Conservation (phyloP, 1,284 basidiomycete species). For the Sporisorium reilianum region DNA sequence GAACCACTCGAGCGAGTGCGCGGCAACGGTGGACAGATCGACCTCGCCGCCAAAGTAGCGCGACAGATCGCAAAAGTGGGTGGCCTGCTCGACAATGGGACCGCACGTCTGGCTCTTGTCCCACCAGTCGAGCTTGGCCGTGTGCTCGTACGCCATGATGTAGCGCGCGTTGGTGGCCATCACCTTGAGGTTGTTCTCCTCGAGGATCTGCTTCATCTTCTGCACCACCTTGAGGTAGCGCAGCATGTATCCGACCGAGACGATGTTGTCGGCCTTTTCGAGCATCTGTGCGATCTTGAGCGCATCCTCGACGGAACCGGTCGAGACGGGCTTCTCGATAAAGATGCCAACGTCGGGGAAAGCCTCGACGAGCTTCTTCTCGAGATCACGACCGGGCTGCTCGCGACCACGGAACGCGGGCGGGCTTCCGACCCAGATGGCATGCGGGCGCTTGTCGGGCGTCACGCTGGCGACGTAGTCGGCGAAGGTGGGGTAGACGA, state of each 20-base stretch:
- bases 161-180: constrained; percentile 97
- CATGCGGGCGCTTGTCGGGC: constrained; percentile 72
- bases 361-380: constrained; percentile 86
- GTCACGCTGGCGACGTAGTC: constrained; percentile 82
- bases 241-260: constrained; percentile 84
- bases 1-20: constrained; percentile 68
- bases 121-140: constrained; percentile 92
- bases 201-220: constrained; percentile 93
- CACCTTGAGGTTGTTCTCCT: constrained; percentile 93
- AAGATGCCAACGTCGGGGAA: constrained; percentile 84
- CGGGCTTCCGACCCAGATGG: constrained; percentile 90
- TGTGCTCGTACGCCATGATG: constrained; percentile 84
- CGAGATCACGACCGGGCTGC: constrained; percentile 81
- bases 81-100: constrained; percentile 95
- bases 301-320: constrained; percentile 76
- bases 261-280: constrained; percentile 74
- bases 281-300: constrained; percentile 69
- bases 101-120: constrained; percentile 91
- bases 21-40: constrained; percentile 82
- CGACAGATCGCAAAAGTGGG: constrained; percentile 80
- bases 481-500: constrained; percentile 86
- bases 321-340: constrained; percentile 93
- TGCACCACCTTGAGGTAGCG: constrained; percentile 79
- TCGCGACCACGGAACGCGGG: constrained; percentile 82
- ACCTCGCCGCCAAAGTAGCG: constrained; percentile 99